Base-by-base conservation (phyloP, 495 filamentous ascomycete species). In the Glutinoglossum americanum region DNA sequence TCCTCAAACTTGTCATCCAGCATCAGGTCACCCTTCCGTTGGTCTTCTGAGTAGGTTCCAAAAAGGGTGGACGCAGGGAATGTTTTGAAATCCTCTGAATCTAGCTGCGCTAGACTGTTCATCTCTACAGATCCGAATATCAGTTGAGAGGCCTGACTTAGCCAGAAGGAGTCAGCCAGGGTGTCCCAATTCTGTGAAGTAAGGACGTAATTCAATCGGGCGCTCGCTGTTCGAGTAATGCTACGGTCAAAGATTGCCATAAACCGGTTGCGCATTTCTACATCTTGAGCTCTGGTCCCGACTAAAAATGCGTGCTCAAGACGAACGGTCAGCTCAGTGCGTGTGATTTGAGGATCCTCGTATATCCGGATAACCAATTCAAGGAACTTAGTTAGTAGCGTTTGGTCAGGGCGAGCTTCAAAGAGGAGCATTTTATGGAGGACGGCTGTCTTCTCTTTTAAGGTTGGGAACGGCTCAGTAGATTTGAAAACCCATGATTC, bases 291-390 rank as follows among this genome's bases (percentile, higher is more conserved):
- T 67, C 93, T 72, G 1, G 89, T 90, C 37, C 93, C 93, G 55
- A 99, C 89, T 61, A 99, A 74, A 75, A 99, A 99, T 15, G 93
- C 92, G 67, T 94, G 89, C 70, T 99, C 93, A 73, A 99, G 79
- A 23, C 93, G 78, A 6, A 99, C 93, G 0, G 93, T 96, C 51
- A 99, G 74, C 68, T 99, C 93, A 0, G 93, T 94, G 51, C 90
- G 78, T 0, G 87, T 87, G 62, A 99, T 90, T 69, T 89, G 93
- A 0, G 85, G 84, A 63, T 96, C 89, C 61, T 99, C 93, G 63
- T 99, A 99, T 39, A 99, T 94, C 44, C 89, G 80, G 60, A 97
- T 94, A 21, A 99, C 89, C 41, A 99, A 77, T 53, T 99, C 84
- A 41, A 99, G 76, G 74, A 96, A 99, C 65, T 86, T 87, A 62